Evolutionary conservation across 1,284 basidiomycete genomes (phyloP), one percentile per base, ranked within the genome.

Genomic region (Leccinum pachyderme): DNA sequence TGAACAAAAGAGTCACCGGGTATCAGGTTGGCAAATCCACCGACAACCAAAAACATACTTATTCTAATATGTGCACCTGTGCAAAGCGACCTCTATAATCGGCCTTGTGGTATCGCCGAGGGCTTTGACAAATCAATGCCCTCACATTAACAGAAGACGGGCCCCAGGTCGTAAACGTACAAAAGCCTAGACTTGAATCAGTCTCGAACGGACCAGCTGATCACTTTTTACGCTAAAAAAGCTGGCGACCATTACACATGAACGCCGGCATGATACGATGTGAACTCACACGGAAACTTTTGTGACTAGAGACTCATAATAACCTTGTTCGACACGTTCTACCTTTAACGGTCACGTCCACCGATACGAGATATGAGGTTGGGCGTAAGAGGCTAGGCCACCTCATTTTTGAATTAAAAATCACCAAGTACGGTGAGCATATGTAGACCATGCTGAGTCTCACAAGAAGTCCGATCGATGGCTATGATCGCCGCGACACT

Each of bases 331-430:
- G 41, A 65, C 58, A 32, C 44, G 44, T 33, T n/a, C 47, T 48
- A 49, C 49, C 28, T 45, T 55, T 49, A 49, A 33, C 24, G 22
- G 53, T 54, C 45, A 29, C 55, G 45, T 49, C 54, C 47, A 29
- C 46, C 46, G 52, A 67, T 60, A 62, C 49, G 54, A 54, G 55
- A 63, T 53, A 55, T 55, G 49, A 50, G 24, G 28, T 28, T 12
- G 22, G 33, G 48, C 50, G 12, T 29, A 54, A 43, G 43, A 44
- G 48, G 52, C 37, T 39, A 63, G 53, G 49, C 35, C 49, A 49
- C 52, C 56, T 59, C 47, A 11, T 53, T 56, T 62, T 47, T 44
- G 55, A 65, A 63, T 65, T 62, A 69, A 65, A 66, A 58, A 67
- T 63, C 49, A 45, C 62, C 65, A 51, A 55, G 52, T 58, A 51